These are phyloP conservation scores for Coniferiporia weirii DNA, from an alignment of 1,284 basidiomycete genomes.

Conservation along the genomic window DNA sequence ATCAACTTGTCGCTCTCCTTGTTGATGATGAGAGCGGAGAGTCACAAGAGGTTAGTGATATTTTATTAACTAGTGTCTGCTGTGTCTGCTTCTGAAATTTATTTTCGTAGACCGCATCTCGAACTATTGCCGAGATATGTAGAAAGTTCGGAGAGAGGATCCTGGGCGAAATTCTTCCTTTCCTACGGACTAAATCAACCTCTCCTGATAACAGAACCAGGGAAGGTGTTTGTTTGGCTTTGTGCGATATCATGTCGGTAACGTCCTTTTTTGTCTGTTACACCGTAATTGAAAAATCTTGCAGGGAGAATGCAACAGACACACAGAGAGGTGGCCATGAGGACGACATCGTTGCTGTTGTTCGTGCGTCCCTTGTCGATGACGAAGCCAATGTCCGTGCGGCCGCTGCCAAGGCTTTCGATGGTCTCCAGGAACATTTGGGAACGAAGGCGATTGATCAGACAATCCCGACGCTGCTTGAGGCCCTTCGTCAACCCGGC, in stretches of 20 bases:
- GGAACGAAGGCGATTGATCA: conserved; percentile 93
- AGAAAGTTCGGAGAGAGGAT: conserved; percentile 96
- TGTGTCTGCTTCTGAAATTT: not conserved
- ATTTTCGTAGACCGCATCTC: conserved; percentile 65
- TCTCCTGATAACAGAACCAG: conserved; percentile 74
- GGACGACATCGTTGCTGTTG: conserved; percentile 82
- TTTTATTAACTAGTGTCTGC: not conserved
- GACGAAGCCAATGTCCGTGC: conserved; percentile 82
- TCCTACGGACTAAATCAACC: conserved; percentile 65
- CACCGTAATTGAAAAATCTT: not conserved
- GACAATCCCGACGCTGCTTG: conserved; percentile 92
- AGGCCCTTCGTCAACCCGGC: conserved; percentile 88
- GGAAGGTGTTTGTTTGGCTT: conserved; percentile 84
- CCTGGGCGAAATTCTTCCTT: conserved; percentile 77
- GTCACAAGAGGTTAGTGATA: conserved; percentile 75
- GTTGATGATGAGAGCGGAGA: conserved; percentile 73
- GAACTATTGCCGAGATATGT: conserved; percentile 85
- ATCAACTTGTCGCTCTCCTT: conserved; percentile 70
- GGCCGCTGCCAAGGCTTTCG: conserved; percentile 93
- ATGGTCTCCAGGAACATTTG: conserved; percentile 85
- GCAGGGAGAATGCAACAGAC: conserved; percentile 76
- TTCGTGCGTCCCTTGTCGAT: conserved; percentile 86
- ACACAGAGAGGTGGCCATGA: conserved; percentile 87
- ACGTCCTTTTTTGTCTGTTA: not conserved
- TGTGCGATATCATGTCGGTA: conserved; percentile 84